Evolutionary conservation across 371 early-diverging fungal genomes (phyloP), one percentile per base, ranked within the genome.

Genomic region (Actinomucor elegans): DNA sequence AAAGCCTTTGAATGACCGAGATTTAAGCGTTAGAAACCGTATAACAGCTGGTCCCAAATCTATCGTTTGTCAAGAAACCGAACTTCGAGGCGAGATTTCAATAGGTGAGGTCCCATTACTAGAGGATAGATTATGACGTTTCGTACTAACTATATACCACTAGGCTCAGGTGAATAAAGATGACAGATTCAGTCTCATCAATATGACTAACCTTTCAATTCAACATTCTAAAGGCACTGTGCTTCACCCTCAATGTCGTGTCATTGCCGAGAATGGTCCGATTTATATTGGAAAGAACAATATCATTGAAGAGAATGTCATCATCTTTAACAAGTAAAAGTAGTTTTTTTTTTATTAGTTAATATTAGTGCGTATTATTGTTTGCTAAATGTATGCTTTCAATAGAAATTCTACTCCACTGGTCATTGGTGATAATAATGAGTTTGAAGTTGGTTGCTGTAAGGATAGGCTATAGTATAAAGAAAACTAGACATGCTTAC

Each of bases 381-480:
- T n/a, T n/a, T n/a, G n/a, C n/a, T n/a, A n/a, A n/a, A n/a, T n/a
- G n/a, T n/a, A n/a, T n/a, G 5, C 2, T 23, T 21, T 29, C 8
- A 10, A 23, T 40, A 77, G 77, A 44, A 74, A 73, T 32, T 43
- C 64, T 4, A 59, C 69, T 12, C 78, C 85, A 7, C 66, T 89
- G 50, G 73, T 83, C 41, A 88, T 91, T 60, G 91, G 91, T 1
- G 84, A 88, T 51, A 80, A 86, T 33, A 91, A 89, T 51, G 78
- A 86, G 6, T 88, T 91, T 66, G 89, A 88, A 75, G 89, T 88
- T 27, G 86, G 87, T 15, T 82, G 80, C 37, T 76, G 91, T 88
- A 73, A 58, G 80, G 55, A n/a, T n/a, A n/a, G n/a, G n/a, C n/a
- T n/a, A n/a, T n/a, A n/a, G n/a, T n/a, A n/a, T n/a, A n/a, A n/a